Conservation (phyloP, 129 eudicot genomes). For the Tagetes erecta region DNA sequence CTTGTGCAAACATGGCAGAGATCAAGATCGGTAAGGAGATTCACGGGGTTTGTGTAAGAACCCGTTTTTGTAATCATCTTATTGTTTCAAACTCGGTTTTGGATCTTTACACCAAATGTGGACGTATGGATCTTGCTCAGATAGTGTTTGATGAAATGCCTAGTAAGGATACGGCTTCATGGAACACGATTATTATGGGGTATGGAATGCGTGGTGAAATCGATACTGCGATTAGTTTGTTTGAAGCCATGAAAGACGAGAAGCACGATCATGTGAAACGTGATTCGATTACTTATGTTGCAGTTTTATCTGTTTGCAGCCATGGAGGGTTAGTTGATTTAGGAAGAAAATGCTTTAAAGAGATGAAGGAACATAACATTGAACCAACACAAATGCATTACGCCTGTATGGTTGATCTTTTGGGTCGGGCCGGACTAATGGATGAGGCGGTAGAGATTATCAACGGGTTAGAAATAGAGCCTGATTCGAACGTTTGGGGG, state of each 20-base stretch:
- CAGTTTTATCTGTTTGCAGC: slow-evolving; percentile 49
- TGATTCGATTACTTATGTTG: slow-evolving; percentile 50
- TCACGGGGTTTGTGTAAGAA: slow-evolving; percentile 53
- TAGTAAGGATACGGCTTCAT: slow-evolving; percentile 48
- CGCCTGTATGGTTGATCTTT: slow-evolving; percentile 62
- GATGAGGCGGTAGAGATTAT: slow-evolving; percentile 50
- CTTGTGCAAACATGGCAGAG: slow-evolving; percentile 59
- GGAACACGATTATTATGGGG: slow-evolving; percentile 62
- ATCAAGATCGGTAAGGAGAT: slow-evolving; percentile 56
- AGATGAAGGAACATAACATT: slow-evolving; percentile 39
- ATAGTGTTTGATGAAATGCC: slow-evolving; percentile 34
- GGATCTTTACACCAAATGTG: slow-evolving; percentile 72
- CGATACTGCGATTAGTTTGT: slow-evolving; percentile 38
- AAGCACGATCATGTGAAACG: slow-evolving; percentile 23
- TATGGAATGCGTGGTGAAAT: slow-evolving; percentile 47
- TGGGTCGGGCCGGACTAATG: slow-evolving; percentile 57
- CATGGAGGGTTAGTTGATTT: slow-evolving; percentile 53
- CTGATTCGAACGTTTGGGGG: slow-evolving; percentile 56
- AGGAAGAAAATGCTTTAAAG: slow-evolving; percentile 35
- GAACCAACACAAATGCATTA: slow-evolving; percentile 41
- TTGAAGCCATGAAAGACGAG: slow-evolving; percentile 40
- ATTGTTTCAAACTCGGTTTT: slow-evolving; percentile 64
- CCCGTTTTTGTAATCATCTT: slow-evolving; percentile 37
- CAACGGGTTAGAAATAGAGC: slow-evolving; percentile 34
- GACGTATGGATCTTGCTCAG: slow-evolving; percentile 47